A percentile compares a stretch with the other conserved stretches of the same genome.
These are phyloP conservation scores for Triangularia verruculosa DNA, from an alignment of 2,329 filamentous ascomycete species.

Conservation along the genomic window DNA sequence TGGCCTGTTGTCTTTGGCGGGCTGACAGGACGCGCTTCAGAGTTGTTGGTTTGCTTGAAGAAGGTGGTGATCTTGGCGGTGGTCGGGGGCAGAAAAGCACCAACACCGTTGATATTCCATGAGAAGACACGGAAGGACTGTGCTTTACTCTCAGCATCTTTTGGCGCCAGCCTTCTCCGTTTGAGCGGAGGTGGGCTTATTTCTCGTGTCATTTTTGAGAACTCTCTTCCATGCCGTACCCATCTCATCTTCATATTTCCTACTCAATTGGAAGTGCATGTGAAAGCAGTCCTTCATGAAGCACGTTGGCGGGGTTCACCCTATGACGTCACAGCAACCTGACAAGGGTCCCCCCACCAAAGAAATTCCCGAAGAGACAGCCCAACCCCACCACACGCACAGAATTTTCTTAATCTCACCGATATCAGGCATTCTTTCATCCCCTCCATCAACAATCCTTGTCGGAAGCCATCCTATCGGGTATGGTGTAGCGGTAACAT, in stretches of 20 bases:
- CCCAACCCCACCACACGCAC: neutral
- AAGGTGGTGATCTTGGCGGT: slow-evolving; percentile 26
- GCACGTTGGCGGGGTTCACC: too few species aligned
- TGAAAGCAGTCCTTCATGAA: neutral
- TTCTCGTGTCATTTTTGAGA: slow-evolving; percentile 5
- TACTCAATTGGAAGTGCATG: neutral
- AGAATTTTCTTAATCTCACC: neutral
- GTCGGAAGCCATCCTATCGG: slow-evolving; percentile 2
- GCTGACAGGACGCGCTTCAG: neutral
- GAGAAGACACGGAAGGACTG: slow-evolving; percentile 27
- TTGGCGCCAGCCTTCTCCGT: slow-evolving; percentile 11
- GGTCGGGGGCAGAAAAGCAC: slow-evolving; percentile 23
- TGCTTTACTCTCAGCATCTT: neutral
- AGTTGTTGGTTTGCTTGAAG: slow-evolving; percentile 26
- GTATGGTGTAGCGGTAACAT: slow-evolving; percentile 6
- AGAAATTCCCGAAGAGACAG: neutral
- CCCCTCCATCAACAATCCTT: neutral
- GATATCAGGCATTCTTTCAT: neutral
- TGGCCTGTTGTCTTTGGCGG: neutral
- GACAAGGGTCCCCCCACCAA: neutral
- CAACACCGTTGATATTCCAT: slow-evolving; percentile 31
- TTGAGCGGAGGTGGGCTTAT: slow-evolving; percentile 19
- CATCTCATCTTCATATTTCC: neutral
- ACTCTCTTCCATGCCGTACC: neutral
- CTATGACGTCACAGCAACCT: neutral